A percentile compares a stretch with the other conserved stretches of the same genome.
Evolutionary conservation across 495 filamentous ascomycete genomes (phyloP).

Genomic region (Podospora didyma): DNA sequence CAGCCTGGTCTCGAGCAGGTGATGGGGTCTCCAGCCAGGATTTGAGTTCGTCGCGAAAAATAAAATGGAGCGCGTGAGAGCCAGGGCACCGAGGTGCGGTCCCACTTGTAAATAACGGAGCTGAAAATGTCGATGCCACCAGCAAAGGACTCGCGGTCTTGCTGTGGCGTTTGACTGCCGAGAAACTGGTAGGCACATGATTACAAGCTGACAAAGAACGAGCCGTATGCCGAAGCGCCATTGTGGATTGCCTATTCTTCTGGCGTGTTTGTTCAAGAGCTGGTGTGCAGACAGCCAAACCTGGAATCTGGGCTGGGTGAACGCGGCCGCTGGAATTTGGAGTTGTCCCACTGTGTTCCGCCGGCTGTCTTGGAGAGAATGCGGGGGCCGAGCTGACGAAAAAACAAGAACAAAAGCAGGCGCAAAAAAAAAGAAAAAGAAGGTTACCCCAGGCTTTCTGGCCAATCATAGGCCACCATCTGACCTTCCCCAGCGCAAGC

Average conservation of each 20-base stretch:
- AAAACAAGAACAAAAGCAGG: background rate
- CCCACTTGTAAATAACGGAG: background rate
- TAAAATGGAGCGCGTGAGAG: background rate
- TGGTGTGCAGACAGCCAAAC: too few relatives aligned
- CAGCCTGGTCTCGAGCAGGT: background rate
- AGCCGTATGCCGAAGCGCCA: too few relatives aligned
- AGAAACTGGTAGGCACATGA: too few relatives aligned
- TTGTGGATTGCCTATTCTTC: too few relatives aligned
- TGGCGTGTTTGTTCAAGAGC: too few relatives aligned
- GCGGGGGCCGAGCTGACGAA: background rate
- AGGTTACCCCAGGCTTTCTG: background rate
- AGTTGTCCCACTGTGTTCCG: background rate
- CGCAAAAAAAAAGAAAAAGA: background rate
- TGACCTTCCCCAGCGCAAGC: background rate
- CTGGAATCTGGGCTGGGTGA: too few relatives aligned
- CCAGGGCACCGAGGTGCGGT: background rate
- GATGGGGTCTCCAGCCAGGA: background rate
- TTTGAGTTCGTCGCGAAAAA: background rate
- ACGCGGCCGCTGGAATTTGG: too few relatives aligned
- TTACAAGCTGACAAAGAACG: too few relatives aligned
- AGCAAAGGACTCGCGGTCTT: too few relatives aligned
- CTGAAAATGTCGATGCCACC: background rate
- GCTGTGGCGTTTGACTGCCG: too few relatives aligned
- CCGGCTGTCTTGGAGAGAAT: background rate
- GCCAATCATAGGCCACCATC: background rate